Base-by-base conservation (phyloP, 371 early-diverging fungal genomes). In the Rhizopus stolonifer region DNA sequence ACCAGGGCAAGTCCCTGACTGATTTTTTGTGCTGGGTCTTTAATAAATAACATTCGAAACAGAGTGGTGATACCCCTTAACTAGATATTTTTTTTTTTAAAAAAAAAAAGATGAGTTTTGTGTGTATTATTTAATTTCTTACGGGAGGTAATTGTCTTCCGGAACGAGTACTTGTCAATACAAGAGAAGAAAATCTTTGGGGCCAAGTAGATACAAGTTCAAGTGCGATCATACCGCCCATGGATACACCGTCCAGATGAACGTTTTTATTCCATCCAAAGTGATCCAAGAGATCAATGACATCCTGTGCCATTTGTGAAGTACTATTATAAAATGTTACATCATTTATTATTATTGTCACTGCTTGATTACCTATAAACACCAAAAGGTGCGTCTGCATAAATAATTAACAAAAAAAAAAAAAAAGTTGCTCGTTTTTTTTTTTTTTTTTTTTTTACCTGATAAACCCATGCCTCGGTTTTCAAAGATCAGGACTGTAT, bases 191-290 rank as follows among this genome's bases (percentile, higher is more conserved):
- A 36, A 76, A 60, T 19, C 61, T 29, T 18, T 54, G 50, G 0
- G 71, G 69, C 45, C 64, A 56, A 5, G 48, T 32, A 19, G 48
- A 45, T 6, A 65, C 75, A 39, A 86, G 47, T 33, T 81, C 75
- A 46, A 82, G 80, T 2, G 85, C 68, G 31, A 87, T 78, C 87
- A 87, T 86, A 19, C 84, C 84, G 21, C 89, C 88, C 87, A 89
- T 86, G 6, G 84, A 83, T 1, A 88, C 66, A 8, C 89, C 90
- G 42, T 73, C 67, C 23, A 88, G 31, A 58, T 86, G 81, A 14
- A 87, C 65, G n/a, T 80, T 61, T 1, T 69, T 45, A 4, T 51
- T 69, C 89, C 89, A 89, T 6, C 79, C 81, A 17, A 89, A 43
- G 23, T 82, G 76, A 25, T 76, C 75, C 34, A 89, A 57, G 4